Conservation (phyloP, 1,284 basidiomycete genomes). For the Pseudozyma sp. region DNA sequence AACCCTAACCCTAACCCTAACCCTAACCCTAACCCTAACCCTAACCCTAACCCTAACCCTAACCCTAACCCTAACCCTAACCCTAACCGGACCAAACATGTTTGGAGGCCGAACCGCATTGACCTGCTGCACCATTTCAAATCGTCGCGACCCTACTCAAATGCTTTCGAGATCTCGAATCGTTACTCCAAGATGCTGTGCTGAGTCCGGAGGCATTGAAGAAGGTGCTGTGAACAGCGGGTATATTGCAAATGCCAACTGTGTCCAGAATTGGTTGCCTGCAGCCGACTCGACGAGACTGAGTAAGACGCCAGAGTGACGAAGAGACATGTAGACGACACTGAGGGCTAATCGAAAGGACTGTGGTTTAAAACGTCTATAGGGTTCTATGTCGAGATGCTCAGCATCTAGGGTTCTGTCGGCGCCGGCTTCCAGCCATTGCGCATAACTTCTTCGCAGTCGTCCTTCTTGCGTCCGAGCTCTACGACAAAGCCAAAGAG, state of each 20-base stretch:
- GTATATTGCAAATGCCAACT: not conserved
- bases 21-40: conserved; percentile 1
- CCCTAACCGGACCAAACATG: not conserved
- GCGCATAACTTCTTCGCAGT: conserved; percentile 27
- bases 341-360: no score
- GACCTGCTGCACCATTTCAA: no score
- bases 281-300: not conserved
- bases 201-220: no score
- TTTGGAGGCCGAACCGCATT: no score
- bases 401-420: not conserved
- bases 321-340: no score
- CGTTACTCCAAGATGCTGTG: no score
- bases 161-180: no score
- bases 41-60: conserved; percentile 4
- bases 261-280: no score
- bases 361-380: not conserved
- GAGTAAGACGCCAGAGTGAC: no score
- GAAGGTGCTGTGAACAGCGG: not conserved
- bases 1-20: no score
- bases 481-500: conserved; percentile 50
- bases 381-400: not conserved
- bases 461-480: conserved; percentile 37
- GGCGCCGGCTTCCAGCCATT: conserved; percentile 27
- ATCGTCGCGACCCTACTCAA: no score
- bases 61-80: conserved; percentile 3